Conservation (phyloP, 2,329 filamentous ascomycete species). For the Phialemoniopsis sp. region DNA sequence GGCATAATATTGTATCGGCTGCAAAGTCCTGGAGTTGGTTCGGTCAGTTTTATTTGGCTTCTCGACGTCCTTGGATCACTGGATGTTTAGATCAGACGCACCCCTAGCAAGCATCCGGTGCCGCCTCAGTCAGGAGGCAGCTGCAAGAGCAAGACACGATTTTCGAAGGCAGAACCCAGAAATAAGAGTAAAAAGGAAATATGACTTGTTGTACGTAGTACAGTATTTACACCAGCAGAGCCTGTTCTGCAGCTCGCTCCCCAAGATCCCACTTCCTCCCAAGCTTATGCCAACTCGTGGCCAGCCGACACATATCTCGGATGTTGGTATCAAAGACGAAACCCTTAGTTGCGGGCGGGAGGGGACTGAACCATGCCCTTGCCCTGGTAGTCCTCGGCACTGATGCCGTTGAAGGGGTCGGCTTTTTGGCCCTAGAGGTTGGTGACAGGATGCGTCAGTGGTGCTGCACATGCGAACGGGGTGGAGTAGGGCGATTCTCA, state of each 20-base stretch:
- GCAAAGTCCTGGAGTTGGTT: too few species aligned
- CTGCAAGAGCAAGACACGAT: too few species aligned
- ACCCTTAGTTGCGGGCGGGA: constrained; percentile 42
- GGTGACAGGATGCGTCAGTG: constrained; percentile 7
- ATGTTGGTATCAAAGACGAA: background rate
- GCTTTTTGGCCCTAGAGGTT: constrained; percentile 67
- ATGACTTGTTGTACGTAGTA: constrained; percentile 21
- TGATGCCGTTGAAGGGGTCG: constrained; percentile 82
- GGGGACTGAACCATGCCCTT: constrained; percentile 74
- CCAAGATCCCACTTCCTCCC: constrained; percentile 3
- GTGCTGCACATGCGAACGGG: background rate
- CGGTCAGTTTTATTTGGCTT: too few species aligned
- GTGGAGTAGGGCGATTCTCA: constrained; percentile 38
- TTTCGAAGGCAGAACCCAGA: too few species aligned
- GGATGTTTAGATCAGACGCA: too few species aligned
- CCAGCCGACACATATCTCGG: constrained; percentile 9
- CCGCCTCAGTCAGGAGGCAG: too few species aligned
- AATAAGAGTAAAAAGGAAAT: constrained; percentile 8
- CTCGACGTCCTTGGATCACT: too few species aligned
- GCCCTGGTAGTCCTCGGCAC: constrained; percentile 74
- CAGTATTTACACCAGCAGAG: constrained; percentile 22
- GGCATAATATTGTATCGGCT: too few species aligned
- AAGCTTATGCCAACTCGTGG: constrained; percentile 5
- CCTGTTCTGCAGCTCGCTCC: background rate
- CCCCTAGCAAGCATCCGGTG: too few species aligned